Conservation (phyloP, 2,329 filamentous ascomycete genomes). For the Pseudogymnoascus sp. region DNA sequence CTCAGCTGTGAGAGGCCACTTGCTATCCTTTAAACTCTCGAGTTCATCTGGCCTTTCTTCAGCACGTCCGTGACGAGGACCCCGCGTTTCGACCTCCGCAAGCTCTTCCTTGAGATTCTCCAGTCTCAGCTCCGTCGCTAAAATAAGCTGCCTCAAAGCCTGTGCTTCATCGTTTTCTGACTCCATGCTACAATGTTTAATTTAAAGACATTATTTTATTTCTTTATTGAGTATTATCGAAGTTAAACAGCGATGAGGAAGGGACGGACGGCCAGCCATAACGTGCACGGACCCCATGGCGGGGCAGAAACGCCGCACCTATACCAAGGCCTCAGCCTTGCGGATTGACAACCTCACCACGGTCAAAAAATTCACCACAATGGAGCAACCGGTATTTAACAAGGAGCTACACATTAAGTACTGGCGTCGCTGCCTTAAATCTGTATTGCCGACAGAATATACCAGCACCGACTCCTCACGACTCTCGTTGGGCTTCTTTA, state of each 20-base stretch:
- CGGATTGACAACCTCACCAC: neutral
- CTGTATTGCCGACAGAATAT: conserved; percentile 72
- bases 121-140: conserved; percentile 40
- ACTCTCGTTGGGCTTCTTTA: conserved; percentile 84
- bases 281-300: neutral
- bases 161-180: neutral
- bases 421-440: conserved; percentile 82
- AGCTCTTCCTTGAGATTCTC: conserved; percentile 37
- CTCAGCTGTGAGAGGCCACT: conserved; percentile 60
- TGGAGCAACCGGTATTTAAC: conserved; percentile 37
- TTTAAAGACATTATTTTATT: neutral
- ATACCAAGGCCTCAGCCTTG: conserved; percentile 5
- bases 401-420: conserved; percentile 72
- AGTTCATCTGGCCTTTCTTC: conserved; percentile 1
- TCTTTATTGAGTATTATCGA: neutral
- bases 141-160: conserved; percentile 38
- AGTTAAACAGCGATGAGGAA: neutral
- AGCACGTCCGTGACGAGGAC: conserved; percentile 10
- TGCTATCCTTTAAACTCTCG: conserved; percentile 25
- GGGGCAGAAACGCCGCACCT: conserved; percentile 1
- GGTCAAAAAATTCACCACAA: conserved; percentile 11
- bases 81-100: conserved; percentile 21
- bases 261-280: neutral
- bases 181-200: neutral
- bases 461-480: conserved; percentile 84